phyloP scores from a whole-genome alignment of 2,329 filamentous ascomycete species.

The Aureobasidium lini region DNA sequence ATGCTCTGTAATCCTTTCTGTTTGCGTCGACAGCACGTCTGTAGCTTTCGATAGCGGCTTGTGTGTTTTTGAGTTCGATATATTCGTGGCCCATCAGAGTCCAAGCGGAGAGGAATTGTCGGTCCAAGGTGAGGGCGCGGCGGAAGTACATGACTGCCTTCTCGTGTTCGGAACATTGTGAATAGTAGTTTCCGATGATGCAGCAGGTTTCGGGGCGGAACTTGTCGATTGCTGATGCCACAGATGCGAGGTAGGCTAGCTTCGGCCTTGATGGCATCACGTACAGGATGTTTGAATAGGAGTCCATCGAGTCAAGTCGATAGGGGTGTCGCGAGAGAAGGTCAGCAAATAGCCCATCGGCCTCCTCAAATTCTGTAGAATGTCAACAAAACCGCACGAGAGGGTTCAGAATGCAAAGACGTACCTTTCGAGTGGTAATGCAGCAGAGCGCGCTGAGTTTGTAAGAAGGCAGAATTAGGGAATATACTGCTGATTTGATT shows the following conservation, averaged over 20 bases:
- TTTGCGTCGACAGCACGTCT: conserved; percentile 93
- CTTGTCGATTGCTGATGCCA: conserved; percentile 86
- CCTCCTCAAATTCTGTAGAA: conserved; percentile 50
- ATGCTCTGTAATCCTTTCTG: conserved; percentile 90
- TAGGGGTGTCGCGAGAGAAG: conserved; percentile 60
- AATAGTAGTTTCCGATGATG: conserved; percentile 96
- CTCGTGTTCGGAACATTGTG: conserved; percentile 86
- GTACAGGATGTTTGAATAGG: conserved; percentile 96
- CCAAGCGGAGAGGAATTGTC: conserved; percentile 89
- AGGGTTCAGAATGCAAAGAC: conserved; percentile 20
- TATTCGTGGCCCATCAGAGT: conserved; percentile 99
- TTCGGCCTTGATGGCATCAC: conserved; percentile 84
- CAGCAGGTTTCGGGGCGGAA: conserved; percentile 96
- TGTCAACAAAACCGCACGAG: conserved; percentile 14
- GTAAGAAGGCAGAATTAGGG: conserved; percentile 77
- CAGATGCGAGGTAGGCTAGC: conserved; percentile 82
- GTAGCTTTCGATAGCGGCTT: conserved; percentile 95
- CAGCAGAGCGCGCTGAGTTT: conserved; percentile 80
- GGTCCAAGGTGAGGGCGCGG: conserved; percentile 80
- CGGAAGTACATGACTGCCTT: conserved; percentile 98
- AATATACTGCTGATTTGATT: conserved; percentile 77
- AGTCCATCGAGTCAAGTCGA: conserved; percentile 81
- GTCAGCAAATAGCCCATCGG: conserved; percentile 57
- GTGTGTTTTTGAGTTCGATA: conserved; percentile 96
- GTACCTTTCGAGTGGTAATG: conserved; percentile 73